Percentiles rank a stretch among this genome's conserved stretches.
These are phyloP conservation scores for Solanum sitiens DNA, from an alignment of 257 asterid genomes.

Conservation along the genomic window DNA sequence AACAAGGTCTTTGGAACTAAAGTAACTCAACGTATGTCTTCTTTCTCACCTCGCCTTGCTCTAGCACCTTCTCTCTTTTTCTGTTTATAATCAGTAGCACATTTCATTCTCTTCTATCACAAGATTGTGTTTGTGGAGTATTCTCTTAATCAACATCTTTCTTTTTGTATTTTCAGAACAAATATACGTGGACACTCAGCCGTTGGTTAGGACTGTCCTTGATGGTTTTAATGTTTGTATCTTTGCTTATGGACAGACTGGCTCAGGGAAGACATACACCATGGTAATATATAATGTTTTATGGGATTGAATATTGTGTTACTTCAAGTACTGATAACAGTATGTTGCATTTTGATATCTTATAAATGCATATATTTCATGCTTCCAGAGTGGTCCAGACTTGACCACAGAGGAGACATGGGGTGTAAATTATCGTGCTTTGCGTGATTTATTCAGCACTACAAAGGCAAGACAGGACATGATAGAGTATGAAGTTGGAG, in stretches of 20 bases:
- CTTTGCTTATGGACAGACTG: conserved; percentile 92
- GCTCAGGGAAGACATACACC: conserved; percentile 88
- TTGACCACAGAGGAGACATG: conserved; percentile 72
- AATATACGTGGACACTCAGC: conserved; percentile 68
- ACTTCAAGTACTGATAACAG: not conserved
- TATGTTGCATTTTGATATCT: not conserved
- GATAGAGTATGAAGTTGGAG: conserved; percentile 77
- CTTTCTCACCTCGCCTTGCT: not conserved
- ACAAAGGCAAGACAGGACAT: conserved; percentile 46
- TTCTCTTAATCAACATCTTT: not conserved
- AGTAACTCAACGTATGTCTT: conserved; percentile 62
- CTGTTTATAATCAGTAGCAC: not conserved
- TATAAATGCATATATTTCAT: not conserved
- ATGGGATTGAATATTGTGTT: not conserved
- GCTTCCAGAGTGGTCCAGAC: conserved; percentile 85
- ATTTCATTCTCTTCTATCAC: not conserved
- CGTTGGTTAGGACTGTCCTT: conserved; percentile 72
- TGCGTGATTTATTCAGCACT: conserved; percentile 65
- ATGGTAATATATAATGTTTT: conserved; percentile 37
- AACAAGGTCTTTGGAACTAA: conserved; percentile 66
- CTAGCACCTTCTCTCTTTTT: not conserved
- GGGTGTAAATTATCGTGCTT: conserved; percentile 90
- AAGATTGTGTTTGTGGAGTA: not conserved
- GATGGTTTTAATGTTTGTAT: conserved; percentile 90
- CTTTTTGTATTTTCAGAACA: conserved; percentile 45